A percentile compares a stretch with the other conserved stretches of the same genome.
These are phyloP conservation scores for Trichocomaceae sp. DNA, from an alignment of 2,329 filamentous ascomycete species.

Conservation along the genomic window DNA sequence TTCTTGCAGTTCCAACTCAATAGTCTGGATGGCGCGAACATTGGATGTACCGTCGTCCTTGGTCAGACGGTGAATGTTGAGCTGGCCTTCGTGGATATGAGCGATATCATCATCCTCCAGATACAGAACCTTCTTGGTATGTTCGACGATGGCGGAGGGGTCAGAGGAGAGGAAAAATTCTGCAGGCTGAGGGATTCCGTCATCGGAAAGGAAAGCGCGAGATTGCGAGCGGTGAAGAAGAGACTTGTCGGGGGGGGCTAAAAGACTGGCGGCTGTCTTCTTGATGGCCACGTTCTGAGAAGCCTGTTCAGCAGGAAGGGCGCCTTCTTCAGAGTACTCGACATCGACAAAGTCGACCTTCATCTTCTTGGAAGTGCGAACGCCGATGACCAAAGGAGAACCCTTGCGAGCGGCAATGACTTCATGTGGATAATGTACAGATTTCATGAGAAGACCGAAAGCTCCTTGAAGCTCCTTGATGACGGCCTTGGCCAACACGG, in stretches of 20 bases:
- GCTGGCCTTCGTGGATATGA: constrained; percentile 96
- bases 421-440: constrained; percentile 96
- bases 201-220: constrained; percentile 96
- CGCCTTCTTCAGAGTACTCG: constrained; percentile 84
- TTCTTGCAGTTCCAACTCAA: constrained; percentile 98
- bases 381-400: constrained; percentile 93
- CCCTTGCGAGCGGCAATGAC: constrained; percentile 97
- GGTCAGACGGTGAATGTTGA: constrained; percentile 97
- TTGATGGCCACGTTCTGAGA: constrained; percentile 96
- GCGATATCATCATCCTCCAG: constrained; percentile 99
- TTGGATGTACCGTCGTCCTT: constrained; percentile 97
- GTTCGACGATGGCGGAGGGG: constrained; percentile 95
- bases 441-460: constrained; percentile 96
- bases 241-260: constrained; percentile 93
- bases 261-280: constrained; percentile 68
- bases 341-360: constrained; percentile 99
- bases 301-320: constrained; percentile 85
- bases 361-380: constrained; percentile 97
- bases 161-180: constrained; percentile 99
- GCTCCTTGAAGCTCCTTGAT: constrained; percentile 98
- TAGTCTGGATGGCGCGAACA: constrained; percentile 94
- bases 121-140: constrained; percentile 99
- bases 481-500: constrained; percentile 90
- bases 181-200: constrained; percentile 93
- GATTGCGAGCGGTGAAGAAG: constrained; percentile 98